Conservation (phyloP, 306 rosid species). For the Cucurbita maxima region DNA sequence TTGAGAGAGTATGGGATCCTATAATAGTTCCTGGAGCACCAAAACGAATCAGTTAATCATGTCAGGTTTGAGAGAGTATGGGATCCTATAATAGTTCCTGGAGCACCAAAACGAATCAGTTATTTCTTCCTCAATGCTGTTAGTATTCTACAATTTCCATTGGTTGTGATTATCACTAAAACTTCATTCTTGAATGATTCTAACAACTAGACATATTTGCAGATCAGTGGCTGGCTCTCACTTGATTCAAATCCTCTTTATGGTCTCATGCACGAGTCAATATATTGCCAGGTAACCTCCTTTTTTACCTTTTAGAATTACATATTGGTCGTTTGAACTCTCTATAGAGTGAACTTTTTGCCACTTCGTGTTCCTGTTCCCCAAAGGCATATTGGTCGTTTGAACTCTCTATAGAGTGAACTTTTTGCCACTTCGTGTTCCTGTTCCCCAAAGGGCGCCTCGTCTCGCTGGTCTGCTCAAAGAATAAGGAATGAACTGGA, state of each 20-base stretch:
- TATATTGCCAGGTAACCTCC: slow-evolving; percentile 70
- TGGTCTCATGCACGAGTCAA: slow-evolving; percentile 64
- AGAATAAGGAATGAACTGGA: slow-evolving; percentile 46
- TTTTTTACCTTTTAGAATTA: not conserved
- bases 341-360: not conserved
- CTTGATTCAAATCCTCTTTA: slow-evolving; percentile 70
- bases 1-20: slow-evolving; percentile 95
- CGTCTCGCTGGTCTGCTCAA: slow-evolving; percentile 63
- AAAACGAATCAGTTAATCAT: slow-evolving; percentile 38
- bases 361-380: not conserved
- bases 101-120: slow-evolving; percentile 58
- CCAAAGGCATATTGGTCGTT: slow-evolving; percentile 21
- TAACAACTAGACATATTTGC: slow-evolving; percentile 17
- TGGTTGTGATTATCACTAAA: slow-evolving; percentile 7
- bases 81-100: slow-evolving; percentile 82
- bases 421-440: not conserved
- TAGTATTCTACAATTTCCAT: slow-evolving; percentile 21
- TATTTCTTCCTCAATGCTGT: slow-evolving; percentile 61
- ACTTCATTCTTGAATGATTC: slow-evolving; percentile 14
- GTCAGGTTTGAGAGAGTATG: slow-evolving; percentile 82
- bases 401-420: not conserved
- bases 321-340: not conserved
- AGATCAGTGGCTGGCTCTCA: slow-evolving; percentile 52
- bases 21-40: slow-evolving; percentile 61
- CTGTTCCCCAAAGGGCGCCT: slow-evolving; percentile 42